Evolutionary conservation across 257 asterid genomes (phyloP).

Genomic region (Ocimum tenuiflorum): DNA sequence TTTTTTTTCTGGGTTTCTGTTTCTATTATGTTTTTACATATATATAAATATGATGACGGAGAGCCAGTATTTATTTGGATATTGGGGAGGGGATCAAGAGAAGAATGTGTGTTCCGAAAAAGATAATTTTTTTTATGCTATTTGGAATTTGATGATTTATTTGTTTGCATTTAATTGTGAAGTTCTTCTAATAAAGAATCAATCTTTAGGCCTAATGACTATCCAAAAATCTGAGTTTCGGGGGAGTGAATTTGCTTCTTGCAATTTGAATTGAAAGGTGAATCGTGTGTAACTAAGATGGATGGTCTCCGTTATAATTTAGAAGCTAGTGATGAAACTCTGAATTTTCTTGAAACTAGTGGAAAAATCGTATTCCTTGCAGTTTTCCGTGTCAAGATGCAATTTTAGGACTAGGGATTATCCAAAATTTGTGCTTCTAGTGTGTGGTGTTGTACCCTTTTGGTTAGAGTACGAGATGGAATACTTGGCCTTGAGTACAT

Average conservation of each 20-base stretch:
- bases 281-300: neutral
- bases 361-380: neutral
- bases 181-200: neutral
- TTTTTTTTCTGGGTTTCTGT: conserved; percentile 6
- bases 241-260: neutral
- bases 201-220: neutral
- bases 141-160: neutral
- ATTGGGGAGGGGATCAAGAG: neutral
- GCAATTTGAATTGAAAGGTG: neutral
- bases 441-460: neutral
- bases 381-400: neutral
- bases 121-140: neutral
- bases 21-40: neutral
- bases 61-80: neutral
- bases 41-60: neutral
- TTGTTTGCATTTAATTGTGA: too few species aligned
- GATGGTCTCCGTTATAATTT: neutral
- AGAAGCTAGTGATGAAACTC: neutral
- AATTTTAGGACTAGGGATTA: neutral
- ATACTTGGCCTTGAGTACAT: too few species aligned
- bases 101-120: neutral
- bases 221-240: neutral
- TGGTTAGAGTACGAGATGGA: neutral
- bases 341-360: neutral
- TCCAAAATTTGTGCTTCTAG: too few species aligned